Conservation (phyloP, 331 rosid species). For the Malus hybrid region DNA sequence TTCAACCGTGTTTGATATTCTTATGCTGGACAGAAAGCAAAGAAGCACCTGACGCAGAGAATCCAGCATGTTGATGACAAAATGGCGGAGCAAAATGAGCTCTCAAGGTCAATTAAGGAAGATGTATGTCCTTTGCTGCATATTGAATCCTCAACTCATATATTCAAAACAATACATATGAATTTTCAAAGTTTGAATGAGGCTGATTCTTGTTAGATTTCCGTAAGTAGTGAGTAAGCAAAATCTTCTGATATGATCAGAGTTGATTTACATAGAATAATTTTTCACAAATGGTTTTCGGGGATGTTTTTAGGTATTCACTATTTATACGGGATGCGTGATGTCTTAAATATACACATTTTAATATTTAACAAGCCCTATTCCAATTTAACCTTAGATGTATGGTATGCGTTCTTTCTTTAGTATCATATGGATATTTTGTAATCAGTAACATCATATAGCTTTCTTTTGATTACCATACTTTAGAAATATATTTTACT, state of each 20-base stretch:
- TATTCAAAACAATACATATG: not conserved
- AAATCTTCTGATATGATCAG: not conserved
- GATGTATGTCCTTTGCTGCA: conserved; percentile 45
- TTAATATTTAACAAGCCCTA: not conserved
- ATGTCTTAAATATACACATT: not conserved
- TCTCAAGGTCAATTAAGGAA: conserved; percentile 52
- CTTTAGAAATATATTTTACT: not conserved
- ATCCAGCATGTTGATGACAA: conserved; percentile 81
- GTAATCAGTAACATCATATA: not conserved
- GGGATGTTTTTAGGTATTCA: not conserved
- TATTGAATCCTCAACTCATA: not conserved
- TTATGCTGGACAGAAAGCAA: conserved; percentile 57
- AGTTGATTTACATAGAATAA: not conserved
- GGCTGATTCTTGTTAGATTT: not conserved
- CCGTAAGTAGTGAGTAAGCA: not conserved
- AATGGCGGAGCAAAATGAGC: conserved; percentile 72
- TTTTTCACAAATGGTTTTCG: not conserved
- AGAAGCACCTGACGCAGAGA: conserved; percentile 92
- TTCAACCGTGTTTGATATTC: conserved; percentile 10
- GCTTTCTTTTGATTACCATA: not conserved
- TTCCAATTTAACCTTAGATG: not conserved
- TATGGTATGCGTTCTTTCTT: not conserved
- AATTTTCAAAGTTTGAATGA: not conserved
- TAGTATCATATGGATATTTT: not conserved
- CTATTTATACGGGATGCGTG: not conserved